Conservation (phyloP, 2,329 filamentous ascomycete species). For the Epichloe aotearoae region DNA sequence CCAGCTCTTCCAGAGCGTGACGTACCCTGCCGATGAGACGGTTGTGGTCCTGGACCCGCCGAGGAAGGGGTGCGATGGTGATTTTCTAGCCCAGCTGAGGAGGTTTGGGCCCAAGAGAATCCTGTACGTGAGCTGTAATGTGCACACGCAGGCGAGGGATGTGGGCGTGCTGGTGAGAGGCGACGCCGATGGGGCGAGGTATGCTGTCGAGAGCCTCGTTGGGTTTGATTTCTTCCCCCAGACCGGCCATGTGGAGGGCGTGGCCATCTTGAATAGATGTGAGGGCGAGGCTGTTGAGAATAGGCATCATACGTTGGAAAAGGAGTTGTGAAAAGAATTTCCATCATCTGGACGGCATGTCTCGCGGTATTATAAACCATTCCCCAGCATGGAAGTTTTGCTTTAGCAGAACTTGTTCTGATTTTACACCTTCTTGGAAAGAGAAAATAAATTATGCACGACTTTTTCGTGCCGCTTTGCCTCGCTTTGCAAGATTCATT, state of each 20-base stretch:
- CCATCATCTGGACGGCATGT: too few species aligned
- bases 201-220: slow-evolving; percentile 78
- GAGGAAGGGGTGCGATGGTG: slow-evolving; percentile 80
- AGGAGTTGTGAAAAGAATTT: not conserved
- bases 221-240: slow-evolving; percentile 98
- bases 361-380: not conserved
- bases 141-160: slow-evolving; percentile 92
- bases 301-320: not conserved
- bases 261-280: slow-evolving; percentile 48
- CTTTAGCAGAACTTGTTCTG: too few species aligned
- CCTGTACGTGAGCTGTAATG: slow-evolving; percentile 94
- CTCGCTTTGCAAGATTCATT: too few species aligned
- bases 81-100: slow-evolving; percentile 72
- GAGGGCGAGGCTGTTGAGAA: slow-evolving; percentile 19
- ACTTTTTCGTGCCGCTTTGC: too few species aligned
- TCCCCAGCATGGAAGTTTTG: not conserved
- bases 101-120: slow-evolving; percentile 65
- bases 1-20: slow-evolving; percentile 64
- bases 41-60: slow-evolving; percentile 95
- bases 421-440: too few species aligned
- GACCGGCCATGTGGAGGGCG: slow-evolving; percentile 56
- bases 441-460: too few species aligned
- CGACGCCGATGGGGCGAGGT: slow-evolving; percentile 36
- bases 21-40: slow-evolving; percentile 65
- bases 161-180: slow-evolving; percentile 78